Evolutionary conservation across 2,329 filamentous ascomycete genomes (phyloP).

Genomic region (Bertia moriformis): DNA sequence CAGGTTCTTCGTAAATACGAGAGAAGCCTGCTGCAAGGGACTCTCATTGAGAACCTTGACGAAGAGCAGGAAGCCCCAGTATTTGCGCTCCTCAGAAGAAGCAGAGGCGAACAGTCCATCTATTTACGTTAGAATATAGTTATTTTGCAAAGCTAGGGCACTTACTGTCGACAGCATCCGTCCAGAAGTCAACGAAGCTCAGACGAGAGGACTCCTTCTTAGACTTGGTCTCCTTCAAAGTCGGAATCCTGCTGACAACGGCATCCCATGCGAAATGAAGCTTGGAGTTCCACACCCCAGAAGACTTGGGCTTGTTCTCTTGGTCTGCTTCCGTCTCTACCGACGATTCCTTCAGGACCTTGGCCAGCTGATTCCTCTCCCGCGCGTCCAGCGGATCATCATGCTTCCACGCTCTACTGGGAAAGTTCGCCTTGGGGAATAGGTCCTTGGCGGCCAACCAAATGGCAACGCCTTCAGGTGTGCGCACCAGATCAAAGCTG

Average conservation of each 20-base stretch:
- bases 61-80: conserved; percentile 48
- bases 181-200: conserved; percentile 43
- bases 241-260: conserved; percentile 20
- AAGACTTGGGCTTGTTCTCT: conserved; percentile 17
- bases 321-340: conserved; percentile 12
- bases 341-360: conserved; percentile 40
- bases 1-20: conserved; percentile 41
- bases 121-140: conserved; percentile 9
- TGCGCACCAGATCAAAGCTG: conserved; percentile 37
- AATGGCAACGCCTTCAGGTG: conserved; percentile 48
- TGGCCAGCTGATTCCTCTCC: conserved; percentile 35
- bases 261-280: conserved; percentile 47
- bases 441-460: conserved; percentile 37
- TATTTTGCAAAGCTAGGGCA: conserved; percentile 5
- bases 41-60: conserved; percentile 30
- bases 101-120: conserved; percentile 42
- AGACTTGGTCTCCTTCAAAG: neutral
- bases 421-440: conserved; percentile 3
- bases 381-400: conserved; percentile 39
- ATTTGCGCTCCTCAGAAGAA: conserved; percentile 49
- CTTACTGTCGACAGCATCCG: conserved; percentile 44
- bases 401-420: conserved; percentile 14
- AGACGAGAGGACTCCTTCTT: neutral
- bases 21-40: conserved; percentile 24
- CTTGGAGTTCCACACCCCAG: conserved; percentile 38